phyloP scores from a whole-genome alignment of 176 grass and related monocot species.

The Cymbopogon citratus region DNA sequence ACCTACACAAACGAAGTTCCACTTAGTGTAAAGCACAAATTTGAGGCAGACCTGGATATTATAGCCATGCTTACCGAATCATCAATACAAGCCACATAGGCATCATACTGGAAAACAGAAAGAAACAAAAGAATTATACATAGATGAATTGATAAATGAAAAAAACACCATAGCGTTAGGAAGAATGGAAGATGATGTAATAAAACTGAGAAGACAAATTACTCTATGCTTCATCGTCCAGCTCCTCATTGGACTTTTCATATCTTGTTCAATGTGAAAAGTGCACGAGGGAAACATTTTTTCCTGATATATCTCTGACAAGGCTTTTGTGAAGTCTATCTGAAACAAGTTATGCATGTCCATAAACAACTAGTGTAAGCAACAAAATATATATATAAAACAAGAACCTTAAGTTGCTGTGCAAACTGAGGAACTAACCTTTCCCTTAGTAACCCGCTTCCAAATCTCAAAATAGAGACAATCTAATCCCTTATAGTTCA shows the following conservation, averaged over 20 bases:
- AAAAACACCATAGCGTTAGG: not conserved
- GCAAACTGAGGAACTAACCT: not conserved
- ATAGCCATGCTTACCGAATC: not conserved
- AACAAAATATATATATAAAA: not conserved
- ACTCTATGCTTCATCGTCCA: not conserved
- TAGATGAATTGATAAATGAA: not conserved
- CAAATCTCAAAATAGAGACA: not conserved
- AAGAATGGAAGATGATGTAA: not conserved
- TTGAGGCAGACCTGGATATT: not conserved
- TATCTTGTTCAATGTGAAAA: not conserved
- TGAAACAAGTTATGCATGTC: not conserved
- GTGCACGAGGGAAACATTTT: not conserved
- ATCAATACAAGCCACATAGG: not conserved
- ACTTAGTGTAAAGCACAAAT: not conserved
- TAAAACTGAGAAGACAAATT: not conserved
- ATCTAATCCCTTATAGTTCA: not conserved
- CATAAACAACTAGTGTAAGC: not conserved
- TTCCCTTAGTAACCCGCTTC: not conserved
- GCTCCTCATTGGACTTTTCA: not conserved
- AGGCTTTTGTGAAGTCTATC: not conserved
- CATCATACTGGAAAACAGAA: not conserved
- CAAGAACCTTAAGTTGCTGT: too few species aligned
- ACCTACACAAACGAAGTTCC: not conserved
- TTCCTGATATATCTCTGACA: not conserved
- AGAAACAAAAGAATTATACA: not conserved